phyloP scores from a whole-genome alignment of 305 asterid genomes.

The Rubia peregrina region DNA sequence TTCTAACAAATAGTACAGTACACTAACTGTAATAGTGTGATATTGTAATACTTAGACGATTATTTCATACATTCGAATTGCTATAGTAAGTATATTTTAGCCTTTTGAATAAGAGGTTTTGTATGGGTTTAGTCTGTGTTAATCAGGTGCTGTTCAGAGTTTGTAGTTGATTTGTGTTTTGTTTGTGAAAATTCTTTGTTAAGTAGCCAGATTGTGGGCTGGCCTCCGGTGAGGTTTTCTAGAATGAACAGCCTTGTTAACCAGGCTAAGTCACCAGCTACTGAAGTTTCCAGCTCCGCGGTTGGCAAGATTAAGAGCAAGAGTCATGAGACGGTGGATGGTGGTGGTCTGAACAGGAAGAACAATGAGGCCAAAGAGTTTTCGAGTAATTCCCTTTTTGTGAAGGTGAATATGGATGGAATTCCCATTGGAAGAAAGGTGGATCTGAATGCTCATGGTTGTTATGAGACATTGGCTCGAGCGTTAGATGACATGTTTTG shows the following conservation, averaged over 20 bases:
- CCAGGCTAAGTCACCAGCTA: conserved; percentile 48
- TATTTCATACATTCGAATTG: not conserved
- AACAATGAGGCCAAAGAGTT: conserved; percentile 30
- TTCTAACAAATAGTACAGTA: not conserved
- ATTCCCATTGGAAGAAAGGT: conserved; percentile 71
- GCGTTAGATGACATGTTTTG: conserved; percentile 66
- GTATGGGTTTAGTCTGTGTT: too few relatives aligned
- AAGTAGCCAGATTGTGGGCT: conserved; percentile 84
- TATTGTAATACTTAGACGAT: too few relatives aligned
- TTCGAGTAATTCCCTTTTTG: conserved; percentile 44
- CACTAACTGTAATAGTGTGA: too few relatives aligned
- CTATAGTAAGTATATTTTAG: too few relatives aligned
- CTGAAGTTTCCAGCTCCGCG: conserved; percentile 40
- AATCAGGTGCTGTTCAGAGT: not conserved
- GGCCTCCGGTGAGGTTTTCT: conserved; percentile 80
- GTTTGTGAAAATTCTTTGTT: conserved; percentile 15
- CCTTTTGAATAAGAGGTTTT: not conserved
- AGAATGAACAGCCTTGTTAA: conserved; percentile 59
- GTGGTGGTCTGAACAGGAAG: conserved; percentile 21
- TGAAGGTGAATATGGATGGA: conserved; percentile 91
- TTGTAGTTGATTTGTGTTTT: conserved; percentile 6
- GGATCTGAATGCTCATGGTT: conserved; percentile 64
- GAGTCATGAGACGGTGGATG: conserved; percentile 24
- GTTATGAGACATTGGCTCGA: conserved; percentile 55
- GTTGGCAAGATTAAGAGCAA: conserved; percentile 33